Conservation (phyloP, 2,329 filamentous ascomycete species). For the Aspergillus fijiensis region DNA sequence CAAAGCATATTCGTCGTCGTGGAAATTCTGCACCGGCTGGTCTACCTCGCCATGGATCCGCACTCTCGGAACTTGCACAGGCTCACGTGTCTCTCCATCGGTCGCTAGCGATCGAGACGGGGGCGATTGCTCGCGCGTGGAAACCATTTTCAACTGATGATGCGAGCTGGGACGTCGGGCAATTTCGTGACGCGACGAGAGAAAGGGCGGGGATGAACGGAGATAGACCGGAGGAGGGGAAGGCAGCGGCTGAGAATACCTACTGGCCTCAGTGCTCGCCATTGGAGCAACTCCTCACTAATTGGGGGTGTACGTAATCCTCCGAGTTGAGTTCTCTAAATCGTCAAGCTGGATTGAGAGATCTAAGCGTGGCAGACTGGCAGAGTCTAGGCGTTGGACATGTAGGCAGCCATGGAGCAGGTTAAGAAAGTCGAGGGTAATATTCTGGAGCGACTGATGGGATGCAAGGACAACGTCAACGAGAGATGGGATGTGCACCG, state of each 20-base stretch:
- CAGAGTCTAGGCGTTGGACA: constrained; percentile 11
- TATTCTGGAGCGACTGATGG: constrained; percentile 6
- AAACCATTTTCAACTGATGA: constrained; percentile 19
- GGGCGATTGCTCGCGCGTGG: constrained; percentile 29
- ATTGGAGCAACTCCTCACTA: constrained; percentile 17
- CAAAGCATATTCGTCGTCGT: constrained; percentile 22
- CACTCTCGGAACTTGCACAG: constrained; percentile 35
- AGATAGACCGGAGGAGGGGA: constrained; percentile 47
- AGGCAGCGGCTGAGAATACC: constrained; percentile 33
- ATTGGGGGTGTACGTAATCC: not conserved
- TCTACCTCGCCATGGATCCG: constrained; percentile 31
- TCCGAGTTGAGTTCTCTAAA: not conserved
- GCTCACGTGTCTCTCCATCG: constrained; percentile 28
- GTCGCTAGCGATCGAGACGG: constrained; percentile 20
- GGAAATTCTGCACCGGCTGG: constrained; percentile 29
- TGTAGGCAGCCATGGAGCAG: constrained; percentile 8
- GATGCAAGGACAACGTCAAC: constrained; percentile 5
- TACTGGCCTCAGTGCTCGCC: constrained; percentile 27
- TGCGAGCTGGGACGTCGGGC: constrained; percentile 27
- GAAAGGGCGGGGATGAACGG: constrained; percentile 37
- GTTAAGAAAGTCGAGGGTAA: not conserved
- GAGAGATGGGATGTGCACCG: constrained; percentile 2
- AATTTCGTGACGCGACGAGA: constrained; percentile 22
- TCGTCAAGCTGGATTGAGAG: not conserved
- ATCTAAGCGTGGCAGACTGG: constrained; percentile 9